Evolutionary conservation across 1,284 basidiomycete species (phyloP), one percentile per base, ranked within the genome.

Genomic region (Apiotrichum gamsii): DNA sequence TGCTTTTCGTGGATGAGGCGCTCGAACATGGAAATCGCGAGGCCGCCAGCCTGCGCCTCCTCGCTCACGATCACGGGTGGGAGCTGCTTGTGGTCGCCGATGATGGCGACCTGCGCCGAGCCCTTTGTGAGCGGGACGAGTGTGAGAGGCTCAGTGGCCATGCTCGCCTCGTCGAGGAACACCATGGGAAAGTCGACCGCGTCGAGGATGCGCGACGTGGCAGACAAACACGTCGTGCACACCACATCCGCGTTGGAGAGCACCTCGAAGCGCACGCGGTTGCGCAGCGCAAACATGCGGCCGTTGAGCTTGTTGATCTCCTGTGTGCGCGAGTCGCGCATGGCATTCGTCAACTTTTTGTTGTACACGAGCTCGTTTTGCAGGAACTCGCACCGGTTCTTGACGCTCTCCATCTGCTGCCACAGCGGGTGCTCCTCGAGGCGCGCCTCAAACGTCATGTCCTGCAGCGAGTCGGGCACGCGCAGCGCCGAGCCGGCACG

Each of bases 21-120:
- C 69, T 96, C 91, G 58, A 96, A 96, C 23, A 96, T 75, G 70
- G 87, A 90, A 16, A 81, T 79, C 2, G 82, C 82, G 15, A 93
- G 75, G 1, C 87, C 89, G 18, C 80, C 79, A 16, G 76, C 72
- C 60, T 80, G 78, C 1, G 85, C 87, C 60, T 84, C 81, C 31
- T 76, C 76, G 57, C 82, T 86, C 8, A 80, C 77, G 51, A 94
- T 88, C 45, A 95, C 82, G 0, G 93, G 90, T 18, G 91, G 89
- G n/a, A 95, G 77, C 67, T 96, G 93, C 67, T 93, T 93, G 72
- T 96, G 93, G 73, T 96, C 93, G 24, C 91, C 93, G 54, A 96
- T 93, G 43, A 96, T 80, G 4, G 87, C 82, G 25, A 90, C 77
- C 59, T 96, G 91, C 39, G 77, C 78, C 19, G 85, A 85, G 2